Base-by-base conservation (phyloP, 2,329 filamentous ascomycete genomes). In the Sphaerostilbella broomeana region DNA sequence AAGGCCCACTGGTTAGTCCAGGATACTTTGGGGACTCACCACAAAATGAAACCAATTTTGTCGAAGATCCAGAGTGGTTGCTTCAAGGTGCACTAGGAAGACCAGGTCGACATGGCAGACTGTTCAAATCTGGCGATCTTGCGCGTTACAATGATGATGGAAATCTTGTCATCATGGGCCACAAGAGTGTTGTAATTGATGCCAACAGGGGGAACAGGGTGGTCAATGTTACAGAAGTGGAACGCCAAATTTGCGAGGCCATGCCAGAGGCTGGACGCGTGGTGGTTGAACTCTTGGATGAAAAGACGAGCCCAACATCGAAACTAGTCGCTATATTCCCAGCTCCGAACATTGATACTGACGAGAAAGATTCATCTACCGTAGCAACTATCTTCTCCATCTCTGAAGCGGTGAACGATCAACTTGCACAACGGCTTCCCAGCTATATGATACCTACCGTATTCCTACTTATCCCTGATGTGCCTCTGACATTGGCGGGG, bases 131-230 rank as follows among this genome's bases (percentile, higher is more conserved):
- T 2, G 69, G 69, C 6, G 69, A 73, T 45, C 54, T 72, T 8
- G 68, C 56, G 3, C 53, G 52, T 32, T 68, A 68, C 17, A 51
- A 61, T 26, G 51, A 53, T 1, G 42, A 42, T 15, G 45, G 28
- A 18, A 31, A 15, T 6, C 28, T 31, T 31, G 15, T 19, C 11
- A 18, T 18, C 15, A 18, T 31, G 8, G 28, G 13, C 28, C 28
- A 10, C 15, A 31, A 70, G 46, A 73, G 77, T 48, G 42, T 37
- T 6, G 53, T 56, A 51, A 63, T 77, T 19, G 78, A 78, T 52
- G 56, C 77, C 12, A 61, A 65, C 22, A 77, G 77, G 18, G 77
- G 28, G 79, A 75, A 55, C 61, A 74, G 4, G 52, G 47, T 46
- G 1, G 41, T 41, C 6, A 8, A 22, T 3, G 18, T 33, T 18